Evolutionary conservation across 306 rosid species (phyloP).

Genomic region (Cicer yamashitae): DNA sequence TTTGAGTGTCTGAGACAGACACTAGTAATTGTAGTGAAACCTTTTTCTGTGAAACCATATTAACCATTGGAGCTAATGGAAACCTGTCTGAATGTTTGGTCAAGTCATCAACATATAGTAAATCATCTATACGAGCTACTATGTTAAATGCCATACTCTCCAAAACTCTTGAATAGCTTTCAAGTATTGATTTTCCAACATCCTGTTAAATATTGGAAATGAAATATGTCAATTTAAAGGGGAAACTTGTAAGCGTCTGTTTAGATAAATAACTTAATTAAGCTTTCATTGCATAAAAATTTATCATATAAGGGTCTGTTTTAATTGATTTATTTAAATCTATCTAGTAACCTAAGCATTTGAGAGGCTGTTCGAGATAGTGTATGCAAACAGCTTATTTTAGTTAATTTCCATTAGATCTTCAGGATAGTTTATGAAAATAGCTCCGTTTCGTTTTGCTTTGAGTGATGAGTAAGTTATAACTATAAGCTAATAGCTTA

Average conservation of each 20-base stretch:
- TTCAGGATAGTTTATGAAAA: no score
- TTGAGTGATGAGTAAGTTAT: no score
- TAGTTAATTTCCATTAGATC: no score
- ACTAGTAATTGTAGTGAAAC: slow-evolving; percentile 50
- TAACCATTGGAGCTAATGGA: slow-evolving; percentile 65
- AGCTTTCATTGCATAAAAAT: background rate
- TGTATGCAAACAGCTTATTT: no score
- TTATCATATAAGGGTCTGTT: no score
- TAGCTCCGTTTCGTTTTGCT: no score
- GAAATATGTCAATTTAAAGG: slow-evolving; percentile 11
- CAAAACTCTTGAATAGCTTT: slow-evolving; percentile 91
- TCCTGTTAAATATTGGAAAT: slow-evolving; percentile 70
- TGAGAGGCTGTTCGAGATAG: no score
- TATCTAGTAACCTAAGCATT: no score
- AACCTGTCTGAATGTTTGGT: slow-evolving; percentile 75
- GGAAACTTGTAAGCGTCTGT: no score
- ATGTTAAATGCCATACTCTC: slow-evolving; percentile 93
- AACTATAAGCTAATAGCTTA: background rate
- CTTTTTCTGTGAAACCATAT: slow-evolving; percentile 62
- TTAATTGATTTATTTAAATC: no score
- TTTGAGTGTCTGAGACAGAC: slow-evolving; percentile 59
- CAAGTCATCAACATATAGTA: slow-evolving; percentile 82
- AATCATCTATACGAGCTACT: slow-evolving; percentile 90
- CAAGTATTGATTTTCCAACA: slow-evolving; percentile 90
- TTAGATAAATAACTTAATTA: no score